Base-by-base conservation (phyloP, 176 grass and related monocot genomes). In the Avena sativa region DNA sequence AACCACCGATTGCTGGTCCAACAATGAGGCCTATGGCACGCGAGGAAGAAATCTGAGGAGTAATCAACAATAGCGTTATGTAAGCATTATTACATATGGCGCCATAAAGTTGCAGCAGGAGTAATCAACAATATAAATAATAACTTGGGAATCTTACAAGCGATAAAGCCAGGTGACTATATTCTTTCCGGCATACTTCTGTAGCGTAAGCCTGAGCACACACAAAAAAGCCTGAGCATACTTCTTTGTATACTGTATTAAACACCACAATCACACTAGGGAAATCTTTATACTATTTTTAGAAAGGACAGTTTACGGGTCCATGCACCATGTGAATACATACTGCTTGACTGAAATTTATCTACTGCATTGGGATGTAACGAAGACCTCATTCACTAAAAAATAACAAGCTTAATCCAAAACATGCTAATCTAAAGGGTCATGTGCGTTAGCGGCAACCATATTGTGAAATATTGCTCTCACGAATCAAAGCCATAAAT, bases 1-100 rank as follows among this genome's bases (percentile, higher is more conserved):
- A 95, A 63, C 90, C 93, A 75, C 93, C 93, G 80, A 95, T 73
- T 57, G 93, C 93, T 66, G 93, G 93, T 16, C 93, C 93, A 81
- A 95, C 34, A 83, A 95, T 81, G 12, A 95, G 91, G 71, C 90
- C 90, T 81, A 95, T 74, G 52, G 85, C 83, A 30, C 90, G 86
- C 21, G 90, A 85, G 52, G 93, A 88, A 21, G 82, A 81, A 80
- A 95, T 86, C 93, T 95, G 36, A 77, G 74, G 5, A 73, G 34
- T 23, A 40, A 38, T 6, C 62, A 61, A 50, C 38, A 86, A 59
- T 83, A 68, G 30, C 14, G 55, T 53, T 23, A 21, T 1, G n/a
- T 78, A 40, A 86, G n/a, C 25, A 76, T 62, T 15, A 71, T 20
- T 43, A 43, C 40, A 56, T 79, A 21, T 46, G 17, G 2, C 15